These are phyloP conservation scores for Akanthomyces muscarius DNA, from an alignment of 2,329 filamentous ascomycete genomes.

Conservation along the genomic window DNA sequence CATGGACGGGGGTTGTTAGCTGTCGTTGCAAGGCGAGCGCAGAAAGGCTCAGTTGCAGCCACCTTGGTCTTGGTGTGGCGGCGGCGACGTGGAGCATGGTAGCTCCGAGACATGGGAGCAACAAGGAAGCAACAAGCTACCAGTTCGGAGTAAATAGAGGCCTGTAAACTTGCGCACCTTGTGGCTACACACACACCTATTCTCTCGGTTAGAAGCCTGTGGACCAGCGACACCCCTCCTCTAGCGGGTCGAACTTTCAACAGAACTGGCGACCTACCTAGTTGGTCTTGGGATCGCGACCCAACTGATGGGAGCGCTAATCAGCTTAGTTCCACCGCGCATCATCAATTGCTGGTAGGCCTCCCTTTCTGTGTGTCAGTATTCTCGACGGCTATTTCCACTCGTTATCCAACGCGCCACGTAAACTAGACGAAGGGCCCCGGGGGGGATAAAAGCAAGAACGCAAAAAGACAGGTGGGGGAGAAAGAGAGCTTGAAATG, in stretches of 20 bases:
- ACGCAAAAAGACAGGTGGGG: background rate
- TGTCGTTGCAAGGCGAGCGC: background rate
- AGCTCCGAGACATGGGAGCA: slow-evolving; percentile 7
- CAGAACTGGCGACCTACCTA: background rate
- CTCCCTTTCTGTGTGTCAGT: background rate
- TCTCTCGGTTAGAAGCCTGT: background rate
- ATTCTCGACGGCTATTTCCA: background rate
- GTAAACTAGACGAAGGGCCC: background rate
- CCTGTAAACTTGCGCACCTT: background rate
- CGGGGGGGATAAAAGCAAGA: no score
- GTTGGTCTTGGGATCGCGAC: slow-evolving; percentile 8
- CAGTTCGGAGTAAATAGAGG: no score
- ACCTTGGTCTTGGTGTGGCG: background rate
- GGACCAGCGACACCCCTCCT: background rate
- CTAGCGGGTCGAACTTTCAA: background rate
- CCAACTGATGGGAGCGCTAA: slow-evolving; percentile 6
- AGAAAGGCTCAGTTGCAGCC: background rate
- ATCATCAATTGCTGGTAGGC: background rate
- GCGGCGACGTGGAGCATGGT: background rate
- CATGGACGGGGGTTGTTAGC: background rate
- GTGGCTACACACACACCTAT: slow-evolving; percentile 8
- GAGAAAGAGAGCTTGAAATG: background rate
- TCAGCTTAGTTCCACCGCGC: slow-evolving; percentile 1
- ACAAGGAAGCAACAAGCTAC: background rate
- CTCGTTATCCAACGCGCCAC: background rate